Base-by-base conservation (phyloP, 257 asterid species). In the Asclepias syriaca region DNA sequence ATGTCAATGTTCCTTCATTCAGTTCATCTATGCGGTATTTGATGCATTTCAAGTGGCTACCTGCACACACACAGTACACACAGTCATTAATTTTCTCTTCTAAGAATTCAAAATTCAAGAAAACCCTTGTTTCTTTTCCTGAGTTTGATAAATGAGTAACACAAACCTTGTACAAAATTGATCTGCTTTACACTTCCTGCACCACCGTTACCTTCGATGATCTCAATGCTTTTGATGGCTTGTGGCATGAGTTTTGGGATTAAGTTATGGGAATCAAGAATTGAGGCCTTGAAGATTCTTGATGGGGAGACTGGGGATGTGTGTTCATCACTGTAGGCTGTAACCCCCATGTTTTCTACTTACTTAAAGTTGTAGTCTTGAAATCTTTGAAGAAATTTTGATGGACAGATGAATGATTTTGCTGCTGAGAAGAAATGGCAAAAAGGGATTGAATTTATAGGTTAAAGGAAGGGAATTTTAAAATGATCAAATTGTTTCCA, bases 201-300 rank as follows among this genome's bases (percentile, higher is more conserved):
- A 8, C 79, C 81, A 49, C 81, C 75, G n/a, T 74, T 58, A 4
- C 82, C 86, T 43, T 75, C 66, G 29, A 71, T 21, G 37, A 82
- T 24, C 1, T 60, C 73, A 8, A 82, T 43, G 74, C 71, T 76
- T 48, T 76, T 69, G 50, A 76, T 68, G 49, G 70, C 75, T n/a
- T 78, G 75, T 12, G 81, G 77, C 65, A 76, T 40, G 53, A 72
- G 70, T 72, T 82, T 75, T 5, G 84, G 86, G 54, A 82, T 68
- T 68, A 79, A 27, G 74, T 55, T 76, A 72, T 77, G 77, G 9
- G 79, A 65, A 18, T 79, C 86, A 6, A 76, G 49, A 16, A 82
- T 69, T 24, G 75, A 75, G 57, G 79, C 83, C 70, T 76, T 82
- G 58, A 82, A 76, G 43, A 79, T 66, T 53, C 81, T 79, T 56